Conservation (phyloP, 371 early-diverging fungal genomes). For the Zychaea mexicana region DNA sequence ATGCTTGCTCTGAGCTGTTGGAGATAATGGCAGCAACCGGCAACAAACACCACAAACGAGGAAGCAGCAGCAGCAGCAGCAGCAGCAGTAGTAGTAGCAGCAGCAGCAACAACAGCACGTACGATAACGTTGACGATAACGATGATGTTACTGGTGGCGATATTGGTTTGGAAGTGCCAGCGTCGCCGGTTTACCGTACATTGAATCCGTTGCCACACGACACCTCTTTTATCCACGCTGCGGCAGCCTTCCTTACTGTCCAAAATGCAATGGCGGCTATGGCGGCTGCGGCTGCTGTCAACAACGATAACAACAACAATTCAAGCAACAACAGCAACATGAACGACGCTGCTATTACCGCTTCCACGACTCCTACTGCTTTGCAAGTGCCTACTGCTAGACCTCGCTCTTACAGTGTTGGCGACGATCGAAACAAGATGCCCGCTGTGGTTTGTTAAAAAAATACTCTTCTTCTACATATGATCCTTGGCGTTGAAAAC, state of each 20-base stretch:
- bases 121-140: neutral
- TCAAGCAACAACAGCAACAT: too few species aligned
- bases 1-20: slow-evolving; percentile 5
- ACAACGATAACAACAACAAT: neutral
- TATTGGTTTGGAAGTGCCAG: too few species aligned
- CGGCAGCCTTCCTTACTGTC: slow-evolving; percentile 7
- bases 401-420: slow-evolving; percentile 11
- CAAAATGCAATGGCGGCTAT: slow-evolving; percentile 1
- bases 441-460: slow-evolving; percentile 1
- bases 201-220: slow-evolving; percentile 10
- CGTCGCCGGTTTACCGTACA: slow-evolving; percentile 10
- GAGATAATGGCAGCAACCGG: slow-evolving; percentile 9
- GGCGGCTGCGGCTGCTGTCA: neutral
- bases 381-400: too few species aligned
- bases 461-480: too few species aligned
- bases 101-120: neutral
- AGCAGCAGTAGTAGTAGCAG: neutral
- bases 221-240: slow-evolving; percentile 3
- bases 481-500: neutral
- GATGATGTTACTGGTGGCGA: too few species aligned
- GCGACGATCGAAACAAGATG: slow-evolving; percentile 7
- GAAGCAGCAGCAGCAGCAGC: neutral
- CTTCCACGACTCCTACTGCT: too few species aligned
- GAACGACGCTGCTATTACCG: too few species aligned
- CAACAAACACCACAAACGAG: too few species aligned